These are phyloP conservation scores for Populus hybrid DNA, from an alignment of 441 rosid genomes.

Conservation along the genomic window DNA sequence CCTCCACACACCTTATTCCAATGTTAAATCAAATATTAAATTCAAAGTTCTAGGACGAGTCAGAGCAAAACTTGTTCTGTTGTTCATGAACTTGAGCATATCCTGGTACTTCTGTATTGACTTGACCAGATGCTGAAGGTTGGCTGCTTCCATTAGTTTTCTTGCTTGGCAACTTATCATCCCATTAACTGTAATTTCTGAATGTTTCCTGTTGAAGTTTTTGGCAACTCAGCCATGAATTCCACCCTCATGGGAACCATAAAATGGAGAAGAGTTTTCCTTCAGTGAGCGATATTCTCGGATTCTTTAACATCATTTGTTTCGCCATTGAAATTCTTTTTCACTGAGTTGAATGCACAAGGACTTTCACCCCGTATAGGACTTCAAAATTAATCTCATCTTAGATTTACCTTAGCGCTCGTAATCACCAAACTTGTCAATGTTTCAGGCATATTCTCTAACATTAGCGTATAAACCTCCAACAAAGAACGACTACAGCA, in stretches of 20 bases:
- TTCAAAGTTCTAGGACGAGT: conserved; percentile 36
- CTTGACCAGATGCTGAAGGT: neutral
- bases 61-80: conserved; percentile 13
- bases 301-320: conserved; percentile 32
- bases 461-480: no score
- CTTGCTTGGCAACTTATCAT: conserved; percentile 3
- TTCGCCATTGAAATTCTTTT: conserved; percentile 14
- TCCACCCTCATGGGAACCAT: conserved; percentile 64
- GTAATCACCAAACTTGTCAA: no score
- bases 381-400: no score
- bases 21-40: neutral
- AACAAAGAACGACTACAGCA: no score
- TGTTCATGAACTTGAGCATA: conserved; percentile 22
- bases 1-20: no score
- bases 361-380: conserved; percentile 67
- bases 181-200: conserved; percentile 47
- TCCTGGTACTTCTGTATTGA: conserved; percentile 1
- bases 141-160: neutral
- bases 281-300: conserved; percentile 42
- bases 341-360: conserved; percentile 44
- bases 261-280: conserved; percentile 48
- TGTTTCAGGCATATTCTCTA: no score
- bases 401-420: no score
- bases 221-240: conserved; percentile 48
- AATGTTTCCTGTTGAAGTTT: conserved; percentile 52